Base-by-base conservation (phyloP, 495 filamentous ascomycete species). In the Hypoxylon fuscum region DNA sequence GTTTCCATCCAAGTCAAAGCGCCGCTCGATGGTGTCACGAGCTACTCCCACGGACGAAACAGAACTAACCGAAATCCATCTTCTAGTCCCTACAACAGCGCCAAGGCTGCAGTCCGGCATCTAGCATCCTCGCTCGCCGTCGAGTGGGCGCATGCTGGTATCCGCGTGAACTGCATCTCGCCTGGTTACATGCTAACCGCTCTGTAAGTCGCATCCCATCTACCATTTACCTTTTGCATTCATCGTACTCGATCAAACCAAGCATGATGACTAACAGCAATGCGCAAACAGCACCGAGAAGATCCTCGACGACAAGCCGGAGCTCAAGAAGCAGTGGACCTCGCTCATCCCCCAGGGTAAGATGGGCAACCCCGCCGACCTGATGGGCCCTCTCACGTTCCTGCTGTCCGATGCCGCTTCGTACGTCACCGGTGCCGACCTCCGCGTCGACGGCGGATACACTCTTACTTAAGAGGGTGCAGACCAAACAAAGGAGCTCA, bases 111-210 rank as follows among this genome's bases (percentile, higher is more conserved):
- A 0, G 91, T 97, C 22, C 80, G 91, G 21, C 93, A 97, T 69
- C 76, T 97, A 38, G 89, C 88, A 9, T 81, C 87, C 15, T 91
- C 86, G 37, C 79, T 97, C 27, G 90, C 90, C 25, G 93, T 96
- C 35, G 93, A 97, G 70, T 97, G 93, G 93, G 92, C 93, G 3
- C 81, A 86, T 45, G 82, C 87, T 20, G 87, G 86, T 48, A 96
- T 96, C 66, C 86, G 93, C 9, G 93, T 97, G 27, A 97, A 97
- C 74, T 92, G 88, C 70, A 96, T 97, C 69, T 90, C 86, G 55
- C 93, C 93, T 0, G 93, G 93, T 15, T 97, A 97, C 74, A 96
- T 96, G 93, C 77, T 96, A 63, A 98, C 94, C 15, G 92, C 92
- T 42, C 75, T 98, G 92, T 91, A 76, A 81, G 83, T 81, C 20